phyloP scores from a whole-genome alignment of 495 filamentous ascomycete species.

The Aspergillus indologenus region DNA sequence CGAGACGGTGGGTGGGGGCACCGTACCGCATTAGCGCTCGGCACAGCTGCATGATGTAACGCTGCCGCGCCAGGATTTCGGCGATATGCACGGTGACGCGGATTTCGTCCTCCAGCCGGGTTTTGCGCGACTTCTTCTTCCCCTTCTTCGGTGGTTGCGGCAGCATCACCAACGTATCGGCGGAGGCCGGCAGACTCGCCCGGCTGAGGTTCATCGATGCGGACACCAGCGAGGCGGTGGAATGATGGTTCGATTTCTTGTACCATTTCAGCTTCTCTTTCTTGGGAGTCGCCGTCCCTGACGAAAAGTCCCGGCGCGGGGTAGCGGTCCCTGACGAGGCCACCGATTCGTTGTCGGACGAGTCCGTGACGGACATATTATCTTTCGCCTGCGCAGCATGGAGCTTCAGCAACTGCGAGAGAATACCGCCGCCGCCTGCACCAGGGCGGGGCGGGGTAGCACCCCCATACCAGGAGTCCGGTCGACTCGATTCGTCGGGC shows the following conservation, averaged over 20 bases:
- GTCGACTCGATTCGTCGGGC: constrained; percentile 32
- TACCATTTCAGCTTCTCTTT: constrained; percentile 64
- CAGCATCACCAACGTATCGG: constrained; percentile 29
- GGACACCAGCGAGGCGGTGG: constrained; percentile 41
- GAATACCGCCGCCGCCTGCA: constrained; percentile 33
- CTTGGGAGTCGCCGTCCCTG: constrained; percentile 55
- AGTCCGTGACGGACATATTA: constrained; percentile 38
- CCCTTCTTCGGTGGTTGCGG: constrained; percentile 30
- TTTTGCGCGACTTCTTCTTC: constrained; percentile 33
- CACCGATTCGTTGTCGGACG: constrained; percentile 39
- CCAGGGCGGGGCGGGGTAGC: constrained; percentile 16
- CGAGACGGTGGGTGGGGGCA: constrained; percentile 74
- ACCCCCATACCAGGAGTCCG: constrained; percentile 32
- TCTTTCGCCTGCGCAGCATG: constrained; percentile 32
- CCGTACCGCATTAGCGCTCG: constrained; percentile 83
- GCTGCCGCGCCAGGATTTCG: constrained; percentile 77
- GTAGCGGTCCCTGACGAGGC: constrained; percentile 37
- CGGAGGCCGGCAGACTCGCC: constrained; percentile 30
- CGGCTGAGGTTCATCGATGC: constrained; percentile 50
- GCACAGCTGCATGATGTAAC: constrained; percentile 84
- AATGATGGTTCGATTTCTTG: constrained; percentile 49
- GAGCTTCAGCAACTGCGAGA: constrained; percentile 40
- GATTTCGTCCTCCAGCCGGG: constrained; percentile 59
- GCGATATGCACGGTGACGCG: constrained; percentile 87
- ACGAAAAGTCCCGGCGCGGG: constrained; percentile 29